phyloP scores from a whole-genome alignment of 2,329 filamentous ascomycete species.

The Fusarium longipes region DNA sequence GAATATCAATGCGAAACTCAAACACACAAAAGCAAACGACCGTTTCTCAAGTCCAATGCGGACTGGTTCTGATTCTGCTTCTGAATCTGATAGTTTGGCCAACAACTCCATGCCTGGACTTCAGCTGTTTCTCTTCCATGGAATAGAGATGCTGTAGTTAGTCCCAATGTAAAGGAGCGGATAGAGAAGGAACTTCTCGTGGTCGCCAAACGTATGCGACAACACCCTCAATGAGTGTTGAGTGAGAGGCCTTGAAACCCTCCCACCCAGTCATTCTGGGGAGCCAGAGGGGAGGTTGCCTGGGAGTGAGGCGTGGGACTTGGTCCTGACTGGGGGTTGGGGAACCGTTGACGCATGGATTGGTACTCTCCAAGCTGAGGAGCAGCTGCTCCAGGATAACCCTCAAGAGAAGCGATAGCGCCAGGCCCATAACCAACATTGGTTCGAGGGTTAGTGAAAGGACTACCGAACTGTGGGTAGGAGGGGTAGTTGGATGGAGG shows the following conservation, averaged over 20 bases:
- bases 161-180: slow-evolving; percentile 15
- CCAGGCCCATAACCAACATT: slow-evolving; percentile 48
- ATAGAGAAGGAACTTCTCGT: slow-evolving; percentile 12
- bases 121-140: slow-evolving; percentile 19
- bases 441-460: slow-evolving; percentile 50
- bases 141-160: not conserved
- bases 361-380: slow-evolving; percentile 59
- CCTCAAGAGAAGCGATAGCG: slow-evolving; percentile 47
- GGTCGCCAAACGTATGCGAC: slow-evolving; percentile 16
- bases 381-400: slow-evolving; percentile 46
- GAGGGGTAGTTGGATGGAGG: slow-evolving; percentile 51
- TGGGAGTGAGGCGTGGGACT: slow-evolving; percentile 53
- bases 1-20: slow-evolving; percentile 9
- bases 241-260: slow-evolving; percentile 79
- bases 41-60: slow-evolving; percentile 21
- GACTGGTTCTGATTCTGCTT: slow-evolving; percentile 13
- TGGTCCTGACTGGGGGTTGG: slow-evolving; percentile 54
- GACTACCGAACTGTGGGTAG: slow-evolving; percentile 48
- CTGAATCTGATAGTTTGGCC: slow-evolving; percentile 20
- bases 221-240: slow-evolving; percentile 64
- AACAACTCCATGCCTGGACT: slow-evolving; percentile 13
- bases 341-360: slow-evolving; percentile 60
- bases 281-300: slow-evolving; percentile 55
- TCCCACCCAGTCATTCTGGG: slow-evolving; percentile 69
- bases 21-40: slow-evolving; percentile 25